These are phyloP conservation scores for Aspergillus fumigatiaffinis DNA, from an alignment of 2,329 filamentous ascomycete species.

Conservation along the genomic window DNA sequence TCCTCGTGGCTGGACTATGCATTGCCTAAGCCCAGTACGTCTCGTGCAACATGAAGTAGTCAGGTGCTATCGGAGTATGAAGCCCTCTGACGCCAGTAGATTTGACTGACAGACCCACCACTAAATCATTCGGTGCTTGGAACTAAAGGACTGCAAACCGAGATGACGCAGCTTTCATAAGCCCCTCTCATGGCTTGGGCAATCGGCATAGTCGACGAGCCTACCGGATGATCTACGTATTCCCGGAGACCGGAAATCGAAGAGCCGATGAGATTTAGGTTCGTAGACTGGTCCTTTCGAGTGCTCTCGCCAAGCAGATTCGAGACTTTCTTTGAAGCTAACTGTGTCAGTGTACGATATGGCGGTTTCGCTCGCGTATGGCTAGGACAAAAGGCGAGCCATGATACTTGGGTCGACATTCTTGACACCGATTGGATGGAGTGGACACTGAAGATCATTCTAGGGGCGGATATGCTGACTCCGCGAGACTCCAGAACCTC, in stretches of 20 bases:
- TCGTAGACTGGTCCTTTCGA: neutral
- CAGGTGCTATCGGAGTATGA: neutral
- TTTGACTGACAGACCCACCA: neutral
- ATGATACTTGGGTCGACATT: slow-evolving; percentile 1
- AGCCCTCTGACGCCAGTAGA: neutral
- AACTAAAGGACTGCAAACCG: neutral
- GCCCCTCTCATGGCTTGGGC: neutral
- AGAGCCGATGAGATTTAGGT: neutral
- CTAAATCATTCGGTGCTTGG: neutral
- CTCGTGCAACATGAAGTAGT: neutral
- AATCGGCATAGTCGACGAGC: neutral
- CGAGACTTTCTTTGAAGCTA: neutral
- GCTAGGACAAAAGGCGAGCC: neutral
- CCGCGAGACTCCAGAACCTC: slow-evolving; percentile 1
- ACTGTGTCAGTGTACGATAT: neutral
- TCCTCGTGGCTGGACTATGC: neutral
- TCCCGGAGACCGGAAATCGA: neutral
- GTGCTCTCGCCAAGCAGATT: neutral
- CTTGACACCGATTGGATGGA: neutral
- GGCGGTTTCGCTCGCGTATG: neutral
- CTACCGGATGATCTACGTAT: neutral
- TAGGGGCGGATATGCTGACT: slow-evolving; percentile 3
- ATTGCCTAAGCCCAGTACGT: neutral
- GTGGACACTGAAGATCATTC: neutral
- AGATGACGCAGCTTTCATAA: neutral